A percentile compares a stretch with the other conserved stretches of the same genome.
These are phyloP conservation scores for Xylaria flabelliformis DNA, from an alignment of 495 filamentous ascomycete species.

Conservation along the genomic window DNA sequence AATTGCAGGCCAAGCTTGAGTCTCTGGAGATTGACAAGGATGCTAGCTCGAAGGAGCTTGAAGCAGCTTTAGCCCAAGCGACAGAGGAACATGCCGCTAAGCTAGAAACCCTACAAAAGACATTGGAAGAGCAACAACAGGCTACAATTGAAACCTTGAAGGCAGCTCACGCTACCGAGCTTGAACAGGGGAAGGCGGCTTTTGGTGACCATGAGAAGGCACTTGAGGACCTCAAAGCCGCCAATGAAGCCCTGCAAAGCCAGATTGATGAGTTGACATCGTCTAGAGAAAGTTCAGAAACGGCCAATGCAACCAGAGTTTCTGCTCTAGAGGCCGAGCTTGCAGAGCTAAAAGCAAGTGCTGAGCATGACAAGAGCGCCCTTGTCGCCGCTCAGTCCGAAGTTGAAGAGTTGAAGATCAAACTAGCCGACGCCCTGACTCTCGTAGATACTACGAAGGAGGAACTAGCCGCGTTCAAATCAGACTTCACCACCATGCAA, in stretches of 20 bases:
- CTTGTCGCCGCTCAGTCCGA: slow-evolving; percentile 46
- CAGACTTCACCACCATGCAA: slow-evolving; percentile 45
- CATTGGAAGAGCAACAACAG: slow-evolving; percentile 51
- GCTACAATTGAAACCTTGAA: slow-evolving; percentile 48
- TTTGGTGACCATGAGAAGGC: slow-evolving; percentile 45
- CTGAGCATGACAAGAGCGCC: slow-evolving; percentile 48
- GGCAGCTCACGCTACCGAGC: slow-evolving; percentile 49
- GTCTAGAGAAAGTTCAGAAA: slow-evolving; percentile 34
- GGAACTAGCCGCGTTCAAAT: slow-evolving; percentile 46
- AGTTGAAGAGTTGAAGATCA: slow-evolving; percentile 45
- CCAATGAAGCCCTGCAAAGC: slow-evolving; percentile 52
- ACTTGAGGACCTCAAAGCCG: slow-evolving; percentile 49
- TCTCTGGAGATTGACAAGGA: slow-evolving; percentile 48
- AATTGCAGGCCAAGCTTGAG: slow-evolving; percentile 50
- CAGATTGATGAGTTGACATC: slow-evolving; percentile 51
- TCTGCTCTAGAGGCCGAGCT: slow-evolving; percentile 50
- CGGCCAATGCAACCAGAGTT: slow-evolving; percentile 43
- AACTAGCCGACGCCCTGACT: slow-evolving; percentile 44
- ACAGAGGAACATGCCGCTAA: slow-evolving; percentile 49
- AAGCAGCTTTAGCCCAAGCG: slow-evolving; percentile 40
- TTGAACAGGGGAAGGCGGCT: slow-evolving; percentile 44
- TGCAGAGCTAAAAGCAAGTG: slow-evolving; percentile 46
- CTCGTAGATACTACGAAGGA: slow-evolving; percentile 43
- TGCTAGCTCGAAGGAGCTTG: slow-evolving; percentile 43
- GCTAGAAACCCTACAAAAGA: slow-evolving; percentile 48